Evolutionary conservation across 352 stramenopile species (phyloP).

Genomic region (Pythium periplocum): DNA sequence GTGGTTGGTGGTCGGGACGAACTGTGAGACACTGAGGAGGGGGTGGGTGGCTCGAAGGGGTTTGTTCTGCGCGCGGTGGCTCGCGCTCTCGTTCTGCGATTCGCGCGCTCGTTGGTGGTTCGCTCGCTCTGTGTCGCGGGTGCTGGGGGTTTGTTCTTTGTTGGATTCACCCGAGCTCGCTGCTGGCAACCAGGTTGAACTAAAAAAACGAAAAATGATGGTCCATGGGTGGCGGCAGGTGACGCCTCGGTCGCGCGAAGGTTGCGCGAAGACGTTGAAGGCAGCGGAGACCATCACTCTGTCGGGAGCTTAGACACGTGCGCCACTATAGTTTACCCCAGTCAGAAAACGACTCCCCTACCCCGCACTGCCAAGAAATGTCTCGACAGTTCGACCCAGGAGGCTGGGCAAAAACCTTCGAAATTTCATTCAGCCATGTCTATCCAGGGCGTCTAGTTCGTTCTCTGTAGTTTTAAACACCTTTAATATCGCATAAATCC

Average conservation of each 20-base stretch:
- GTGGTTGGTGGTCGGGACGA: slow-evolving; percentile 7
- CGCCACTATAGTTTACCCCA: slow-evolving; percentile 5
- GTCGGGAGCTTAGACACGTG: slow-evolving; percentile 10
- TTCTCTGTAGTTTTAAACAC: no score
- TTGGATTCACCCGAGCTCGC: no score
- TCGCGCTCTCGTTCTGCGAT: slow-evolving; percentile 8
- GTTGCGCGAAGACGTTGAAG: slow-evolving; percentile 22
- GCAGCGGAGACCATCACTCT: slow-evolving; percentile 19
- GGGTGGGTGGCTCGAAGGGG: no score
- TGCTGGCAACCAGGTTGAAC: not conserved
- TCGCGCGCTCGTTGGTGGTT: no score
- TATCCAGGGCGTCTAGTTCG: no score
- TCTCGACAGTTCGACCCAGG: slow-evolving; percentile 13
- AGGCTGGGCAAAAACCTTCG: not conserved
- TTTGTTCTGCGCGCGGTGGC: slow-evolving; percentile 9
- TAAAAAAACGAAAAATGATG: slow-evolving; percentile 9
- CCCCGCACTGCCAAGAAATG: slow-evolving; percentile 9
- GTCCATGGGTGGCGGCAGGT: slow-evolving; percentile 14
- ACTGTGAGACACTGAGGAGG: no score
- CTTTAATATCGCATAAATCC: no score
- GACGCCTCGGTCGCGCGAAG: slow-evolving; percentile 11
- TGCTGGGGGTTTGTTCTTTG: no score
- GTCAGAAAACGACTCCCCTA: slow-evolving; percentile 9
- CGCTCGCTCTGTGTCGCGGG: no score
- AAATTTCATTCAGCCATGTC: not conserved